Evolutionary conservation across 169 alveolate species (phyloP).

Genomic region (Haemoproteus tartakovskyi): DNA sequence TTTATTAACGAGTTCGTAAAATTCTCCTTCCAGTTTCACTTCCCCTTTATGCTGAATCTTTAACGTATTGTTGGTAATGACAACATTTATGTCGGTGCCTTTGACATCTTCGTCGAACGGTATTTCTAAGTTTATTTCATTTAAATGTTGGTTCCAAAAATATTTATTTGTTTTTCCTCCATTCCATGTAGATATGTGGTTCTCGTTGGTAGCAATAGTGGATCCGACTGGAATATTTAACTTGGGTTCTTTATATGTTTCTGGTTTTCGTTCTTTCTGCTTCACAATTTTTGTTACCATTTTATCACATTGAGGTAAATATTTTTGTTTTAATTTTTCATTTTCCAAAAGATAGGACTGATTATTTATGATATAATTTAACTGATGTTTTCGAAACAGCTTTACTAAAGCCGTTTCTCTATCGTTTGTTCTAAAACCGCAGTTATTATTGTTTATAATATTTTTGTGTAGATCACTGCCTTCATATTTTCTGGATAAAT

Average conservation of each 20-base stretch:
- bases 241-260: neutral
- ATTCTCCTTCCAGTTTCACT: constrained; percentile 41
- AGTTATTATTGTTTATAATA: constrained; percentile 38
- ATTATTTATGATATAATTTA: constrained; percentile 44
- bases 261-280: neutral
- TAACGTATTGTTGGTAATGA: constrained; percentile 27
- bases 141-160: constrained; percentile 76
- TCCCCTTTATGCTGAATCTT: constrained; percentile 27
- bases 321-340: constrained; percentile 47
- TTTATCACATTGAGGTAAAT: constrained; percentile 41
- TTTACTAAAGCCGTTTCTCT: constrained; percentile 33
- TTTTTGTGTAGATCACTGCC: constrained; percentile 23
- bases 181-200: constrained; percentile 70
- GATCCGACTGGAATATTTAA: neutral
- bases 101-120: constrained; percentile 43
- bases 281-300: constrained; percentile 6
- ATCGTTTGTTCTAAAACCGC: constrained; percentile 48
- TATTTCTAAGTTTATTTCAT: constrained; percentile 74
- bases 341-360: constrained; percentile 59
- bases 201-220: constrained; percentile 13
- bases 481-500: constrained; percentile 32
- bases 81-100: constrained; percentile 42
- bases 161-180: constrained; percentile 74
- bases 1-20: constrained; percentile 66
- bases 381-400: constrained; percentile 47